Evolutionary conservation across 805 yeast genomes (phyloP).

Genomic region (Middelhovenomyces tepae): DNA sequence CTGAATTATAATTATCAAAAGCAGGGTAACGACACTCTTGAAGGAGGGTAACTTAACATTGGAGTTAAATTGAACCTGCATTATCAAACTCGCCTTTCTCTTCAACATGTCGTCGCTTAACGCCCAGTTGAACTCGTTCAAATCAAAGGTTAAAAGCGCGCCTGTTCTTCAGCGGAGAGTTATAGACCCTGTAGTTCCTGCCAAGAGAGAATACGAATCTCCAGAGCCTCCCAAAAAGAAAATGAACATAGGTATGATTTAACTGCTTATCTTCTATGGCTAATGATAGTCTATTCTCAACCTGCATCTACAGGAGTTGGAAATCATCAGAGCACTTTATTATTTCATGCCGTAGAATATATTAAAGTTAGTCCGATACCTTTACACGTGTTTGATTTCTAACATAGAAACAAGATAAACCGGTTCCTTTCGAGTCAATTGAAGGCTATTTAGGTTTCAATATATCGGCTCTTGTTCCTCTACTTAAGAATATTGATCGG

Average conservation of each 20-base stretch:
- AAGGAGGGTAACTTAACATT: too few species aligned
- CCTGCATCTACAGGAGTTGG: slow-evolving; percentile 35
- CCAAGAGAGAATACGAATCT: slow-evolving; percentile 15
- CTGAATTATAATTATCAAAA: too few species aligned
- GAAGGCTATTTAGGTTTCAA: slow-evolving; percentile 57
- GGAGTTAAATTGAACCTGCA: too few species aligned
- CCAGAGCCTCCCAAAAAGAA: slow-evolving; percentile 9
- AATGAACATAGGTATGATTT: slow-evolving; percentile 16
- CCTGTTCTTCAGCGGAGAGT: slow-evolving; percentile 28
- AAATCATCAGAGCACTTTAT: slow-evolving; percentile 71
- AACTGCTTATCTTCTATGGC: slow-evolving; percentile 3
- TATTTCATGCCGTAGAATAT: slow-evolving; percentile 85
- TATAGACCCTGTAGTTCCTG: slow-evolving; percentile 6
- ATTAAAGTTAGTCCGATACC: slow-evolving; percentile 57
- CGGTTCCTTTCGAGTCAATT: slow-evolving; percentile 58
- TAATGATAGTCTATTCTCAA: slow-evolving; percentile 22
- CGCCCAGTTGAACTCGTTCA: slow-evolving; percentile 58
- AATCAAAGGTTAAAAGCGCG: slow-evolving; percentile 49
- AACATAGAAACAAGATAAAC: too few species aligned
- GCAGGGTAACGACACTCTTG: too few species aligned
- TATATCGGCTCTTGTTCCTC: slow-evolving; percentile 58
- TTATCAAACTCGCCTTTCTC: too few species aligned
- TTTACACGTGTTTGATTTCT: slow-evolving; percentile 14
- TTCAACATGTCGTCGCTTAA: slow-evolving; percentile 32
- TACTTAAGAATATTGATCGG: slow-evolving; percentile 68